These are phyloP conservation scores for Populus deltoides DNA, from an alignment of 345 rosid species.

Conservation along the genomic window DNA sequence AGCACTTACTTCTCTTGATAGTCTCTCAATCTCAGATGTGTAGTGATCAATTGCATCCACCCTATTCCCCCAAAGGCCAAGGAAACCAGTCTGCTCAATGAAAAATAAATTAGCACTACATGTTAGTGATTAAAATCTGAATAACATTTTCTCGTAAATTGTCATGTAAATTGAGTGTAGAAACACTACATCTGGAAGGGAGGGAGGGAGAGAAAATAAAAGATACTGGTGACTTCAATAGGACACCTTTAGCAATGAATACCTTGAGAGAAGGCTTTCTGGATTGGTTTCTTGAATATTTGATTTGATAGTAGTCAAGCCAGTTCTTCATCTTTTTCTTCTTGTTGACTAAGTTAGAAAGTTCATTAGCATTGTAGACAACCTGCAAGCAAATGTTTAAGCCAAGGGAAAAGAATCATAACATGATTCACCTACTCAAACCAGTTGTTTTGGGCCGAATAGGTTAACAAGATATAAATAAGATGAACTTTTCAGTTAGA, in stretches of 20 bases:
- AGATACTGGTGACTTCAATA: background rate
- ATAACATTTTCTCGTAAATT: background rate
- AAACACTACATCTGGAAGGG: background rate
- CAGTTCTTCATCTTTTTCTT: slow-evolving; percentile 73
- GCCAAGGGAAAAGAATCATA: background rate
- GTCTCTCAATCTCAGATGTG: slow-evolving; percentile 52
- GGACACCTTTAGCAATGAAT: background rate
- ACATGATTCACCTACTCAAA: background rate
- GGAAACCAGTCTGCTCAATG: slow-evolving; percentile 59
- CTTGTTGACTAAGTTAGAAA: slow-evolving; percentile 56
- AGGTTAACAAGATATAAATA: background rate
- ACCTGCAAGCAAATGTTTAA: slow-evolving; percentile 45
- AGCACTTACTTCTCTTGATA: slow-evolving; percentile 53
- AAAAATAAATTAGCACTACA: slow-evolving; percentile 12
- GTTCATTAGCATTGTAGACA: slow-evolving; percentile 68
- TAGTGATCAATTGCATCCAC: slow-evolving; percentile 77
- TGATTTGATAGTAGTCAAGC: slow-evolving; percentile 80
- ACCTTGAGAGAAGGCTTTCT: slow-evolving; percentile 62
- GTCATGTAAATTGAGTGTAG: background rate
- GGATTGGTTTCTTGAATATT: slow-evolving; percentile 57
- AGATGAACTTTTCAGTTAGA: background rate
- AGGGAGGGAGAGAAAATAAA: background rate
- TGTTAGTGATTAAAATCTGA: slow-evolving; percentile 12
- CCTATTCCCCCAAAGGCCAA: slow-evolving; percentile 62
- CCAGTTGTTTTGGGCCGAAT: background rate